These are phyloP conservation scores for Metschnikowia dekortorum DNA, from an alignment of 805 yeast species.

Conservation along the genomic window DNA sequence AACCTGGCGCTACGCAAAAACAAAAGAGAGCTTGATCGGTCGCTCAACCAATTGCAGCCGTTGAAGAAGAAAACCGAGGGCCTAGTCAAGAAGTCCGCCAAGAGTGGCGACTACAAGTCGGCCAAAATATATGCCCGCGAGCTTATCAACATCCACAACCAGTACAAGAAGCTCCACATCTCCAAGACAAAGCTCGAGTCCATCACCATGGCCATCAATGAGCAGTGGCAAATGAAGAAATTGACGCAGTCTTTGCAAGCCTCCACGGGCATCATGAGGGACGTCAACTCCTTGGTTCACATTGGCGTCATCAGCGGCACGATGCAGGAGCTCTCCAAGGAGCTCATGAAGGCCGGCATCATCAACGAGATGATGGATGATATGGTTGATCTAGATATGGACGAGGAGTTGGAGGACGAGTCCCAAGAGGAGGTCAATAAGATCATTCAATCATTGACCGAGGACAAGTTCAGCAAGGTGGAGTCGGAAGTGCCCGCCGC, in stretches of 20 bases:
- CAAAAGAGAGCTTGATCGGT: conserved; percentile 78
- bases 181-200: conserved; percentile 85
- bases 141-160: conserved; percentile 66
- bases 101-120: conserved; percentile 68
- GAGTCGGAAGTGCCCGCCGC: conserved; percentile 31
- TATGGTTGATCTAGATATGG: conserved; percentile 64
- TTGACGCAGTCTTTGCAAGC: conserved; percentile 76
- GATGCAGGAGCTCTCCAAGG: conserved; percentile 82
- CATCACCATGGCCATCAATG: conserved; percentile 83
- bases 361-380: conserved; percentile 96
- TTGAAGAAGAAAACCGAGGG: conserved; percentile 72
- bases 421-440: conserved; percentile 64
- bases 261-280: conserved; percentile 80
- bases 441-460: conserved; percentile 42
- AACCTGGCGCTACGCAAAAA: conserved; percentile 78
- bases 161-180: conserved; percentile 65
- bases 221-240: conserved; percentile 82
- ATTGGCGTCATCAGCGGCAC: conserved; percentile 78
- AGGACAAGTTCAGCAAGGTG: conserved; percentile 36
- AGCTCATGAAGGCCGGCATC: conserved; percentile 78
- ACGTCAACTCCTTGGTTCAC: conserved; percentile 72
- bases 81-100: conserved; percentile 69
- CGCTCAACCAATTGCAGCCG: conserved; percentile 54
- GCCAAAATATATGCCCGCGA: conserved; percentile 83
- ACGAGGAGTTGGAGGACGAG: conserved; percentile 60